These are phyloP conservation scores for Pseudocercospora pini-densiflorae DNA, from an alignment of 2,329 filamentous ascomycete genomes.

Conservation along the genomic window DNA sequence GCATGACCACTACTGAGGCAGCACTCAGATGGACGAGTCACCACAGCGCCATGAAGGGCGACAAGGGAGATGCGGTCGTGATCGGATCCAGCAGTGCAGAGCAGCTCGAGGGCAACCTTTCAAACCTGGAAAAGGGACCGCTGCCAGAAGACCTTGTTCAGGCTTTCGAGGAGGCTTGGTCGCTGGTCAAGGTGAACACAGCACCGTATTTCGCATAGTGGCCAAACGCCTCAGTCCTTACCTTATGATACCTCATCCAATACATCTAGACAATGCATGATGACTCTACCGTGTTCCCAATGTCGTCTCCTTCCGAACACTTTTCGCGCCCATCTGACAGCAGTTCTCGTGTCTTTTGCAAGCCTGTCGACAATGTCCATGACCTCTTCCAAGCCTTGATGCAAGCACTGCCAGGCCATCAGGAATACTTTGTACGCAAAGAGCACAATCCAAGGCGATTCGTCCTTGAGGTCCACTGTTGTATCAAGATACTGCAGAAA, in stretches of 20 bases:
- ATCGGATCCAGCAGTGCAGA: conserved; percentile 44
- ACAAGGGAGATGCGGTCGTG: conserved; percentile 45
- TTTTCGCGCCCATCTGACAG: not conserved
- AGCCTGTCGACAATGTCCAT: not conserved
- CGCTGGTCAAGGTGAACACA: conserved; percentile 4
- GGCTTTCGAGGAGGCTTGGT: conserved; percentile 46
- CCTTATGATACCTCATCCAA: not conserved
- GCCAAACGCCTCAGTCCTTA: not conserved
- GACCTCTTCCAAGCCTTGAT: not conserved
- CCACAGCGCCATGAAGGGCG: conserved; percentile 45
- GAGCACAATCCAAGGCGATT: not conserved
- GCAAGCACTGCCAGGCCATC: not conserved
- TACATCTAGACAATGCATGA: not conserved
- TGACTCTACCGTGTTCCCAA: not conserved
- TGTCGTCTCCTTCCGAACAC: not conserved
- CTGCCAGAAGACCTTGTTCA: conserved; percentile 47
- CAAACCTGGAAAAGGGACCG: conserved; percentile 45
- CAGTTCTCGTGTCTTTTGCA: not conserved
- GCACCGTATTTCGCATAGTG: conserved; percentile 3
- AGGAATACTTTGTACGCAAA: not conserved
- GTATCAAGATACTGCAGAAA: not conserved
- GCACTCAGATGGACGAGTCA: conserved; percentile 54
- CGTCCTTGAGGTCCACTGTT: not conserved
- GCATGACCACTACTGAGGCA: conserved; percentile 48
- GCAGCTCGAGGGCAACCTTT: conserved; percentile 47